Evolutionary conservation across 2,329 filamentous ascomycete species (phyloP).

Genomic region (Nakataea oryzae): DNA sequence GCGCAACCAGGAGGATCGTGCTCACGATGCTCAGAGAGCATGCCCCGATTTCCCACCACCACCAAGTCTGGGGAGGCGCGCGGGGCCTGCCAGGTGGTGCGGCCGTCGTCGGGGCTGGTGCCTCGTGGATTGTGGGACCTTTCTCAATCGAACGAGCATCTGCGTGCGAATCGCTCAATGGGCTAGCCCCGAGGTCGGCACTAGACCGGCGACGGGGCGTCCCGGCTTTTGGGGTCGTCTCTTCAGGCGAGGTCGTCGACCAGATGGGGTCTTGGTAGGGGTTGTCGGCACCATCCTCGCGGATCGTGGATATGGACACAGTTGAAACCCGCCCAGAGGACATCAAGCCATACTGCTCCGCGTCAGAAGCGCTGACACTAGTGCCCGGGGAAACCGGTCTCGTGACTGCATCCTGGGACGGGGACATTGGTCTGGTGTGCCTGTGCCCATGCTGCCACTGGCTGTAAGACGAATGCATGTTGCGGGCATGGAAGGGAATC

Average conservation of each 20-base stretch:
- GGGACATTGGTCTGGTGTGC: background rate
- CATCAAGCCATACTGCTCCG: background rate
- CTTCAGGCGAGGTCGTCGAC: background rate
- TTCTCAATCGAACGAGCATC: background rate
- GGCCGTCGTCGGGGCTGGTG: background rate
- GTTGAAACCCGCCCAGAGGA: background rate
- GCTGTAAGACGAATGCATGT: background rate
- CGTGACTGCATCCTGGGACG: background rate
- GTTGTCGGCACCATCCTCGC: background rate
- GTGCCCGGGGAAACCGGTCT: background rate
- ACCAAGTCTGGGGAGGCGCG: slow-evolving; percentile 7
- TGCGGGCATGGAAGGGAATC: background rate
- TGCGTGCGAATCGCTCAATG: background rate
- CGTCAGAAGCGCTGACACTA: no score
- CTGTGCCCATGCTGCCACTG: background rate
- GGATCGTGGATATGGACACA: background rate
- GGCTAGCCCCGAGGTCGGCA: background rate
- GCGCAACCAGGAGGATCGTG: slow-evolving; percentile 3
- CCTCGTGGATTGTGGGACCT: background rate
- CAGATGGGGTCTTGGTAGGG: background rate
- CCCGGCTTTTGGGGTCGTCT: background rate
- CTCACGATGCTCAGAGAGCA: slow-evolving; percentile 8
- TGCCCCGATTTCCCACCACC: slow-evolving; percentile 15
- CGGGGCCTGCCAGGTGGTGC: no score
- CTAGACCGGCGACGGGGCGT: background rate